Conservation (phyloP, 2,329 filamentous ascomycete genomes). For the Ceratocystis huliohia region DNA sequence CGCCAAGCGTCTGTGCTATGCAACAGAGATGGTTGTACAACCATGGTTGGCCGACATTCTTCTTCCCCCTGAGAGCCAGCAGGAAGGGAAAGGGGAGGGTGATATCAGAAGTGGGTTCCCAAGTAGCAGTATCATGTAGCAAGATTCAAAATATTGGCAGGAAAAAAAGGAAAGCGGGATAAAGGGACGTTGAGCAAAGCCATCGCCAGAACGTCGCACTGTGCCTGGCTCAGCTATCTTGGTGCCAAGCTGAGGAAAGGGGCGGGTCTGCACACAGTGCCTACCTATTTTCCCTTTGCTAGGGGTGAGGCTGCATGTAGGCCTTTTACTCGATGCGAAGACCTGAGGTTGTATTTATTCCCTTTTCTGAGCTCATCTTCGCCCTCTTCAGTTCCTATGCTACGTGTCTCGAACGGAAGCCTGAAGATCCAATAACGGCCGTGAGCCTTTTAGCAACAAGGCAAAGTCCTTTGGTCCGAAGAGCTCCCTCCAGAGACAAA, state of each 20-base stretch:
- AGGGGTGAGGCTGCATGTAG: not conserved
- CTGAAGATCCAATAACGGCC: not conserved
- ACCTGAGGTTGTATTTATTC: no score
- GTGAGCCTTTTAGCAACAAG: not conserved
- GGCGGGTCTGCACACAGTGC: not conserved
- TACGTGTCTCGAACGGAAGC: not conserved
- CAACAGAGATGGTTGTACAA: not conserved
- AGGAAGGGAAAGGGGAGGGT: not conserved
- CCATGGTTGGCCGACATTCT: not conserved
- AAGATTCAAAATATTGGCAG: not conserved
- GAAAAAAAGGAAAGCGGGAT: not conserved
- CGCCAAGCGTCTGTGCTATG: not conserved
- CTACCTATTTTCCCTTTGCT: not conserved
- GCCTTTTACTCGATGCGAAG: no score
- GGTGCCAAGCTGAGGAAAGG: no score
- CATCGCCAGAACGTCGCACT: not conserved
- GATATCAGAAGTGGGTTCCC: not conserved
- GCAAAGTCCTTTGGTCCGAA: not conserved
- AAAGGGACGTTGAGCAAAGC: conserved; percentile 6
- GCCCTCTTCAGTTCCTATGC: no score
- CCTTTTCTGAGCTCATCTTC: no score
- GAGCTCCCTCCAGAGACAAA: not conserved
- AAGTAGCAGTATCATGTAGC: not conserved
- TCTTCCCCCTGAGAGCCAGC: not conserved
- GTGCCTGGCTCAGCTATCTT: no score